These are phyloP conservation scores for Escallonia herrerae DNA, from an alignment of 129 eudicot species.

Conservation along the genomic window DNA sequence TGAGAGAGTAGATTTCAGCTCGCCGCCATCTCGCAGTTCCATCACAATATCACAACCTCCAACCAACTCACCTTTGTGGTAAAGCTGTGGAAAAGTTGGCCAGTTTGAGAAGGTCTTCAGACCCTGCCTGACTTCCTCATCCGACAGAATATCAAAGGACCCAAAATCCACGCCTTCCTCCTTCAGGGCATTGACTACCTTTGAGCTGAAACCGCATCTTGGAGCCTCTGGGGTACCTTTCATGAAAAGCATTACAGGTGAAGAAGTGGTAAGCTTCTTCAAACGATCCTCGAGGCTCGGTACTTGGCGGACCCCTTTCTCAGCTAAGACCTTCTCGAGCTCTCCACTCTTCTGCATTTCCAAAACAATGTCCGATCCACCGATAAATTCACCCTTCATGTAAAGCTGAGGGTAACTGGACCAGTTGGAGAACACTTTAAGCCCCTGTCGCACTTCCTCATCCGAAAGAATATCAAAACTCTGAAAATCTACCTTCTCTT, in stretches of 20 bases:
- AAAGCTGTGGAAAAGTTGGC: conserved; percentile 94
- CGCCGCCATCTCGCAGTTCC: conserved; percentile 68
- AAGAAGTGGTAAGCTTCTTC: conserved; percentile 46
- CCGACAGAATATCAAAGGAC: conserved; percentile 76
- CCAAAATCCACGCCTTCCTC: conserved; percentile 78
- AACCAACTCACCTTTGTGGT: conserved; percentile 90
- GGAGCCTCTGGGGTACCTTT: conserved; percentile 91
- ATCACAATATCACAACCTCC: conserved; percentile 94
- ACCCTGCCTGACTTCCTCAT: conserved; percentile 88
- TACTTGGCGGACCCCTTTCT: conserved; percentile 45
- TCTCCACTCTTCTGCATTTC: conserved; percentile 99
- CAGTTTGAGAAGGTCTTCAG: conserved; percentile 79
- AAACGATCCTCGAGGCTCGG: conserved; percentile 55
- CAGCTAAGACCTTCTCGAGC: conserved; percentile 52
- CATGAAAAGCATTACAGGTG: conserved; percentile 79
- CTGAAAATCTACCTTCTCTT: conserved; percentile 62
- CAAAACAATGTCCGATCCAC: conserved; percentile 89
- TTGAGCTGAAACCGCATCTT: conserved; percentile 89
- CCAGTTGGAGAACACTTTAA: conserved; percentile 90
- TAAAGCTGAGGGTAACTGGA: conserved; percentile 96
- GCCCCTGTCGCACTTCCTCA: conserved; percentile 94
- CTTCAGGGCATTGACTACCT: conserved; percentile 75
- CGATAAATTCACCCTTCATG: conserved; percentile 80
- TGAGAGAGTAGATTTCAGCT: conserved; percentile 72
- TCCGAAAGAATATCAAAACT: conserved; percentile 75